Conservation (phyloP, 73 alveolate species). For the Paramecium pentaurelia region DNA sequence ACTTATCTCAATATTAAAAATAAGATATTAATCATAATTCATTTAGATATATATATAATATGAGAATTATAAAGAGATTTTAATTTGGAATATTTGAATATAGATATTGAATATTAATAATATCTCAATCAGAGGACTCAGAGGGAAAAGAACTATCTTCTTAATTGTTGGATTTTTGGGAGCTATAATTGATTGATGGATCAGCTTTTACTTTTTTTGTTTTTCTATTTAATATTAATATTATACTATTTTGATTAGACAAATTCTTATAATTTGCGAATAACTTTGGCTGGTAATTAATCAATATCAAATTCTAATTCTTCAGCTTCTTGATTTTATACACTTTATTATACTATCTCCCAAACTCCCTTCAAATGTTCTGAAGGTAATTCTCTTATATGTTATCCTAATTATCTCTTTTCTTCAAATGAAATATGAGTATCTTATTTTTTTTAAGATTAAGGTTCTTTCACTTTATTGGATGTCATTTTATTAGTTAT, state of each 20-base stretch:
- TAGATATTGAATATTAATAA: background rate
- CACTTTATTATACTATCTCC: constrained; percentile 48
- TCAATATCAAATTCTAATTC: constrained; percentile 87
- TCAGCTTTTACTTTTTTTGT: background rate
- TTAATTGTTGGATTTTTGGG: background rate
- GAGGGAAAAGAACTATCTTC: constrained; percentile 32
- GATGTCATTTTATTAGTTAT: background rate
- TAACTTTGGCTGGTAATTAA: constrained; percentile 70
- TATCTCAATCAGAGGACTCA: constrained; percentile 49
- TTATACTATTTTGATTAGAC: constrained; percentile 40
- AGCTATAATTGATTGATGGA: background rate
- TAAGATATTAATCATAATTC: background rate
- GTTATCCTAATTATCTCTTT: constrained; percentile 44
- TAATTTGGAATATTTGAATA: background rate
- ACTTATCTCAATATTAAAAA: background rate
- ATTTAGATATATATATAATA: too few relatives aligned
- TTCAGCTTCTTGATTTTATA: constrained; percentile 43
- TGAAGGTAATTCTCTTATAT: constrained; percentile 35
- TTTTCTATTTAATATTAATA: background rate
- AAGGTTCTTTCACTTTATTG: background rate
- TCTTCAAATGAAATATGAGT: constrained; percentile 49
- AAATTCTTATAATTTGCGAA: constrained; percentile 78
- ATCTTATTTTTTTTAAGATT: background rate
- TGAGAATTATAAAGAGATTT: too few relatives aligned
- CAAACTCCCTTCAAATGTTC: constrained; percentile 60